These are phyloP conservation scores for Mayamaea pseudoterrestris DNA, from an alignment of 108 stramenopile species.

Conservation along the genomic window DNA sequence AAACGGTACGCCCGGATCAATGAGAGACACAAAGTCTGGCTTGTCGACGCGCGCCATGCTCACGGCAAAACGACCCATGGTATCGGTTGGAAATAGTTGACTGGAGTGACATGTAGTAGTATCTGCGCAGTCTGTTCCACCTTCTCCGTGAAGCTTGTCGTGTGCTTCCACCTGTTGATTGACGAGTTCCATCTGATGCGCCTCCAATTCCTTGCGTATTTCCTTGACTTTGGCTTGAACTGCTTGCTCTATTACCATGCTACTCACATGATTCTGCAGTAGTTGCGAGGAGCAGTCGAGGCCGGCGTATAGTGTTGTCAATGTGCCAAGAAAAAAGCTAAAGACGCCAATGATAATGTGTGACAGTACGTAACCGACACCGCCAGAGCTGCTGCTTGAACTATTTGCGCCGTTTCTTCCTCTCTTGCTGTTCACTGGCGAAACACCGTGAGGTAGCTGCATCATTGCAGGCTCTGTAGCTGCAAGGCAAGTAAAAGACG, in stretches of 20 bases:
- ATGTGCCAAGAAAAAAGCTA: neutral
- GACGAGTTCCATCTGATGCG: neutral
- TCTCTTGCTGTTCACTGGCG: no score
- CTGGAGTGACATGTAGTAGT: neutral
- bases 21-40: constrained; percentile 34
- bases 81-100: neutral
- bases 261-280: neutral
- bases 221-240: neutral
- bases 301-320: neutral
- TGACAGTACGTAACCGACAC: no score
- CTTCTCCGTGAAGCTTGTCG: neutral
- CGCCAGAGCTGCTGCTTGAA: no score
- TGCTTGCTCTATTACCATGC: neutral
- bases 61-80: neutral
- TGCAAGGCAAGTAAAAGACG: no score
- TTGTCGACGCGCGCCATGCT: constrained; percentile 8
- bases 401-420: no score
- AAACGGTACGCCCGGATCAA: constrained; percentile 57
- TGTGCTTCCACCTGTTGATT: neutral
- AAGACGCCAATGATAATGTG: no score
- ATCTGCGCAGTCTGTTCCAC: no score
- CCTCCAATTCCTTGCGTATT: neutral
- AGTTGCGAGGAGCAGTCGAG: no score
- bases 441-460: no score
- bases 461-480: no score